Evolutionary conservation across 257 asterid species (phyloP), one percentile per base, ranked within the genome.

Genomic region (Phtheirospermum japonicum): DNA sequence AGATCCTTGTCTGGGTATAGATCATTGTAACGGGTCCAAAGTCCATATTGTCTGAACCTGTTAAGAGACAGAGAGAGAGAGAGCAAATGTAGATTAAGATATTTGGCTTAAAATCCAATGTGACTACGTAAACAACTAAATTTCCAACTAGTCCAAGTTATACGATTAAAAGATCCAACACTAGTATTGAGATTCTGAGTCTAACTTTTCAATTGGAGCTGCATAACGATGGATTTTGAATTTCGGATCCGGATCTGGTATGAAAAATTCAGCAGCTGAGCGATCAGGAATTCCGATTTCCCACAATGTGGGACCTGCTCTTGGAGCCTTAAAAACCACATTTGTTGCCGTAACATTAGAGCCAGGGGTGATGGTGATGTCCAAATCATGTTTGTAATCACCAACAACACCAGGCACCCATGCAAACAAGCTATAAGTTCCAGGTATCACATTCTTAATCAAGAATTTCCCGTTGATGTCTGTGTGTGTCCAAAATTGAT

Each of bases 281-380:
- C 93, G 85, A 45, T 85, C 88, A 9, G 95, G 82, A 33, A 80
- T 53, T n/a, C 95, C 95, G 0, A 85, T 83, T 68, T 88, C 96
- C 95, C 96, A 83, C 8, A 88, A 34, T 5, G 93, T 88, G 1
- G 81, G 66, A 23, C 95, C 88, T 11, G 59, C 58, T 49, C 93
- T 74, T 0, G 88, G 95, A 23, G 84, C 72, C 26, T 77, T 57
- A 50, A 80, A 85, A 16, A 82, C 65, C 2, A 80, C 61, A 23
- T 68, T 50, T 16, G 52, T 56, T 17, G 58, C 17, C 17, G 31
- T 30, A 0, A 75, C 48, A 7, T 45, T 56, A 4, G 75, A 77
- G n/a, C 94, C 85, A 61, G 85, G 65, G 18, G 34, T 10, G 56
- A 83, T 61, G 45, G 20, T 32, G 54, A 88, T 71, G 43, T 55